Evolutionary conservation across 1,284 basidiomycete genomes (phyloP).

Genomic region (Spongispora temasekensis): DNA sequence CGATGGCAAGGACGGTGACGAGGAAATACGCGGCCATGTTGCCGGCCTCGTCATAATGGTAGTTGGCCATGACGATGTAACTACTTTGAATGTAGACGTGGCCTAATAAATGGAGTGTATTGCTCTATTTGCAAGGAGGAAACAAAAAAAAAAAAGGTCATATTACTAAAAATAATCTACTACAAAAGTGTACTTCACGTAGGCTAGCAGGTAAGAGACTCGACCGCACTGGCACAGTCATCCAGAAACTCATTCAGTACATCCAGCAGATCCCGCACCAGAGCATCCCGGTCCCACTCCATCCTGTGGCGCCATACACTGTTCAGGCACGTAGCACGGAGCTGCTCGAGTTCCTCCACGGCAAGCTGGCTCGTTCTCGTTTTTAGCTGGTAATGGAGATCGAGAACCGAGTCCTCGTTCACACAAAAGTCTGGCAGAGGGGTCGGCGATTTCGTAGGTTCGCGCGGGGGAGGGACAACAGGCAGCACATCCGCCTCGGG

Average conservation of each 20-base stretch:
- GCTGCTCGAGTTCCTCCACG: constrained; percentile 91
- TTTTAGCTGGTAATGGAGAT: constrained; percentile 50
- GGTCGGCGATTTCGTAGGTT: constrained; percentile 57
- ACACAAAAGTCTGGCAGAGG: constrained; percentile 69
- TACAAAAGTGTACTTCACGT: too few species aligned
- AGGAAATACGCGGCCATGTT: constrained; percentile 89
- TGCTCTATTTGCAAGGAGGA: too few species aligned
- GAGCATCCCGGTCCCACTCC: constrained; percentile 79
- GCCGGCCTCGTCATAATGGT: constrained; percentile 87
- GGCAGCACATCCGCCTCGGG: constrained; percentile 19
- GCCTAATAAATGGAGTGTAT: too few species aligned
- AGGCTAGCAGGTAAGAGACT: too few species aligned
- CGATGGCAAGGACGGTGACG: constrained; percentile 80
- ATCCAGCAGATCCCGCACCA: constrained; percentile 61
- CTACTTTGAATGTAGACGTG: too few species aligned
- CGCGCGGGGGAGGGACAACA: constrained; percentile 34
- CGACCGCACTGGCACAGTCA: too few species aligned
- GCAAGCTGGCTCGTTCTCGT: constrained; percentile 59
- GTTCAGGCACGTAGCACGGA: constrained; percentile 83
- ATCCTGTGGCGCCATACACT: constrained; percentile 78
- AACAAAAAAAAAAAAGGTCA: too few species aligned
- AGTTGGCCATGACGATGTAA: constrained; percentile 79
- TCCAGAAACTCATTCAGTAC: constrained; percentile 61
- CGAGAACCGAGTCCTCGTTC: constrained; percentile 45
- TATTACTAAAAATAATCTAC: too few species aligned